These are phyloP conservation scores for Cercophora sp. DNA, from an alignment of 495 filamentous ascomycete species.

Conservation along the genomic window DNA sequence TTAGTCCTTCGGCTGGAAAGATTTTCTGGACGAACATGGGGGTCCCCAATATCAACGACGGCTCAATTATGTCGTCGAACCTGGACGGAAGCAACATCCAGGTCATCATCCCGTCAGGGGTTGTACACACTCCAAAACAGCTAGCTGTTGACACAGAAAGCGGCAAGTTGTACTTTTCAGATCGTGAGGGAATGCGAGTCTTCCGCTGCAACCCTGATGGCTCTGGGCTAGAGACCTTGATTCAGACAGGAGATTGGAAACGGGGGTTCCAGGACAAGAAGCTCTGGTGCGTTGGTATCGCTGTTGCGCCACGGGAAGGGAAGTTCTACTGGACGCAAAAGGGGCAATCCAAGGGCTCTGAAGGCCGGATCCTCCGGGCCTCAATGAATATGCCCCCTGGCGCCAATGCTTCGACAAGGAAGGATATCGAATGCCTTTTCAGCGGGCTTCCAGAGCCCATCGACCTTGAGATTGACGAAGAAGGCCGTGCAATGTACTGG, in stretches of 20 bases:
- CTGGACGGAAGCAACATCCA: slow-evolving; percentile 40
- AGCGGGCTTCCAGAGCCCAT: slow-evolving; percentile 50
- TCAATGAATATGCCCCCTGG: slow-evolving; percentile 29
- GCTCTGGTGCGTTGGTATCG: slow-evolving; percentile 53
- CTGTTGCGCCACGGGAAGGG: slow-evolving; percentile 31
- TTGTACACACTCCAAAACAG: slow-evolving; percentile 54
- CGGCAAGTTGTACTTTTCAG: slow-evolving; percentile 46
- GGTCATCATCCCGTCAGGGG: slow-evolving; percentile 30
- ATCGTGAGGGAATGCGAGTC: slow-evolving; percentile 52
- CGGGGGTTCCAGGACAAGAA: slow-evolving; percentile 28
- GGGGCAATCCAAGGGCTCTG: slow-evolving; percentile 42
- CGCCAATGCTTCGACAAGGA: slow-evolving; percentile 11
- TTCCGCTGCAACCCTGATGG: slow-evolving; percentile 46
- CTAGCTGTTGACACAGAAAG: slow-evolving; percentile 31
- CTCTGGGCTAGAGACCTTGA: slow-evolving; percentile 37
- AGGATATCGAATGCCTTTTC: slow-evolving; percentile 43
- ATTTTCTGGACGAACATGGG: slow-evolving; percentile 55
- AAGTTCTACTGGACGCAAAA: slow-evolving; percentile 59
- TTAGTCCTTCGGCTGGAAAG: slow-evolving; percentile 27
- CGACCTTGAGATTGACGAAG: slow-evolving; percentile 48
- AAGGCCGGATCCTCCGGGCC: slow-evolving; percentile 47
- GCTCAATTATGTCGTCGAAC: slow-evolving; percentile 41
- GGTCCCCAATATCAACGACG: slow-evolving; percentile 34
- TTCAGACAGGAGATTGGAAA: slow-evolving; percentile 32
- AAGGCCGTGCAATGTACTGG: slow-evolving; percentile 45